These are phyloP conservation scores for Naegleria lovaniensis DNA, from an alignment of 208 protist species.

Conservation along the genomic window DNA sequence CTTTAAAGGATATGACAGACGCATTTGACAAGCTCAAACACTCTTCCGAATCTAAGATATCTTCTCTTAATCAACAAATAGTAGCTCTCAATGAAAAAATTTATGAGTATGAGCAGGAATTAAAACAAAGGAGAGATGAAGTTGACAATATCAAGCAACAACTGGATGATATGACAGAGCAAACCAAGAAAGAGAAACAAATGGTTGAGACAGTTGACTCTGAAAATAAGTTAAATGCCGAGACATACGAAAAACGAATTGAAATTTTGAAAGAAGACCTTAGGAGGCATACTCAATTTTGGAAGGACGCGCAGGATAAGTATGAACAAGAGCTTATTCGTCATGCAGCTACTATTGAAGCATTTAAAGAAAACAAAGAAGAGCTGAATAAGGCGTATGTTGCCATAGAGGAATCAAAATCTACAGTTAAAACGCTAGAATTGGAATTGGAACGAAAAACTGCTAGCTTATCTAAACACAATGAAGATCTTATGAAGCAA, in stretches of 20 bases:
- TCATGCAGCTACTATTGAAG: background rate
- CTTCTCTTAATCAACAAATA: background rate
- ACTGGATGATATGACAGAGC: background rate
- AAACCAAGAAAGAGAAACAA: background rate
- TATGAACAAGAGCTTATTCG: background rate
- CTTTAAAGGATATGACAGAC: background rate
- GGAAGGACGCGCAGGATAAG: background rate
- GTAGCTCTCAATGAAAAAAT: background rate
- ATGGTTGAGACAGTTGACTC: background rate
- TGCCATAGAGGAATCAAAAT: background rate
- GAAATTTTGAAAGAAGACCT: conserved; percentile 1
- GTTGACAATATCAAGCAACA: background rate
- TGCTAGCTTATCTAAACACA: background rate
- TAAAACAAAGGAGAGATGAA: background rate
- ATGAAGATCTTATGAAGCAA: background rate
- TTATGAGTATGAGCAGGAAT: background rate
- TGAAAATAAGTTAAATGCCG: background rate
- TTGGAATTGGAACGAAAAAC: background rate
- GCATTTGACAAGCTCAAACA: background rate
- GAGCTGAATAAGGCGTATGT: background rate
- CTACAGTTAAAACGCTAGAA: background rate
- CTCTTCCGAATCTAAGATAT: background rate
- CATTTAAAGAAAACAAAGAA: background rate
- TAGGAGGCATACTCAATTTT: background rate
- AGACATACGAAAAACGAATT: background rate